A percentile compares a stretch with the other conserved stretches of the same genome.
phyloP scores from a whole-genome alignment of 2,329 filamentous ascomycete genomes.

The Beauveria sp. region DNA sequence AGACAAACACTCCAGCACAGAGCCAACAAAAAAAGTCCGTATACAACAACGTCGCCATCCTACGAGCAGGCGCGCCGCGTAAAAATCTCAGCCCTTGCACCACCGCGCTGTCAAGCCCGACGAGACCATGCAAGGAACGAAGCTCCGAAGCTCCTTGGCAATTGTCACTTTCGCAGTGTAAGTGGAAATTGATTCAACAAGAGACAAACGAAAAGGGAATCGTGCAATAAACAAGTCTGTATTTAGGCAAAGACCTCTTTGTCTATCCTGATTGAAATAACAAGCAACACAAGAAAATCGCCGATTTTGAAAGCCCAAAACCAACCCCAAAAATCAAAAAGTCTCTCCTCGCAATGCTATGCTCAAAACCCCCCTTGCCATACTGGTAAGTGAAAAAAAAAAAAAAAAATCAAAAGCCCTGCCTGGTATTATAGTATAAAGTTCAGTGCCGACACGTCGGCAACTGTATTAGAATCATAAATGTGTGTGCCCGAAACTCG shows the following conservation, averaged over 20 bases:
- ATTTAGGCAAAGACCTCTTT: not conserved
- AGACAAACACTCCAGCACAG: too few relatives aligned
- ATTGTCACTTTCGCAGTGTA: too few relatives aligned
- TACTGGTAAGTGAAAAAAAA: not conserved
- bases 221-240: not conserved
- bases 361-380: not conserved
- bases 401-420: not conserved
- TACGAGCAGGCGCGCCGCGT: too few relatives aligned
- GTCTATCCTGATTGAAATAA: not conserved
- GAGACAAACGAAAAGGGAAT: too few relatives aligned
- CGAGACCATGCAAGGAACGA: too few relatives aligned
- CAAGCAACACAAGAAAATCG: not conserved
- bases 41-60: too few relatives aligned
- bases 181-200: too few relatives aligned
- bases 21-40: too few relatives aligned
- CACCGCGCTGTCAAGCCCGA: too few relatives aligned
- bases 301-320: not conserved
- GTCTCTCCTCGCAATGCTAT: conserved; percentile 1
- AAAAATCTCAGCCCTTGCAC: too few relatives aligned
- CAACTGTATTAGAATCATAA: not conserved
- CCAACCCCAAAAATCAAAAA: not conserved
- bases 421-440: not conserved
- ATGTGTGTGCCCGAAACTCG: not conserved
- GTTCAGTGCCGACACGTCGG: not conserved
- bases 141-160: too few relatives aligned